Percentiles rank a stretch among this genome's conserved stretches.
These are phyloP conservation scores for Bigelowiella natans DNA, from an alignment of 78 protist genomes.

Conservation along the genomic window DNA sequence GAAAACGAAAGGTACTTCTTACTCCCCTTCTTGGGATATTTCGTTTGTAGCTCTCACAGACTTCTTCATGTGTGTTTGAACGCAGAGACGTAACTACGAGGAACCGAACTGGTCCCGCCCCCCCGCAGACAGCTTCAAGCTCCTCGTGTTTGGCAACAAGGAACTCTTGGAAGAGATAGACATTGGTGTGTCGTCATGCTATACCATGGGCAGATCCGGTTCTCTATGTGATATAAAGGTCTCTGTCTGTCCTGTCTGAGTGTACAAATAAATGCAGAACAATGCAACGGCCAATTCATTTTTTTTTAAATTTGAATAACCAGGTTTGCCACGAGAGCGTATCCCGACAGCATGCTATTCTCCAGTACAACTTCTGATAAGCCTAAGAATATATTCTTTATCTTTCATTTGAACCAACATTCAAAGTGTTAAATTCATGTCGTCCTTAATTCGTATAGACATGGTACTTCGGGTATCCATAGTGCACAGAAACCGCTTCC, in stretches of 20 bases:
- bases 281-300: not conserved
- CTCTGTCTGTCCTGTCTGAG: not conserved
- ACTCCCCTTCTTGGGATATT: too few relatives aligned
- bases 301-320: too few relatives aligned
- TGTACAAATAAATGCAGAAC: not conserved
- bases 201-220: not conserved
- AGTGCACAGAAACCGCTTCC: not conserved
- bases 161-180: not conserved
- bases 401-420: too few relatives aligned
- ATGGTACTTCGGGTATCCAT: too few relatives aligned
- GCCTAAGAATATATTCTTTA: too few relatives aligned
- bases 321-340: not conserved
- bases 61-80: too few relatives aligned
- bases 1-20: too few relatives aligned
- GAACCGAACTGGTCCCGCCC: not conserved
- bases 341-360: not conserved
- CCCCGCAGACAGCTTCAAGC: not conserved
- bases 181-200: not conserved
- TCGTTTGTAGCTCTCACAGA: too few relatives aligned
- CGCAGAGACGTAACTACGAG: too few relatives aligned
- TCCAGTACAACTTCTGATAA: not conserved
- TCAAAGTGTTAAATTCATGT: too few relatives aligned
- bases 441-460: too few relatives aligned
- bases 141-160: not conserved
- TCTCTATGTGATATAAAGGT: not conserved